Evolutionary conservation across 306 rosid genomes (phyloP), one percentile per base, ranked within the genome.

Genomic region (Prunus dulcis): DNA sequence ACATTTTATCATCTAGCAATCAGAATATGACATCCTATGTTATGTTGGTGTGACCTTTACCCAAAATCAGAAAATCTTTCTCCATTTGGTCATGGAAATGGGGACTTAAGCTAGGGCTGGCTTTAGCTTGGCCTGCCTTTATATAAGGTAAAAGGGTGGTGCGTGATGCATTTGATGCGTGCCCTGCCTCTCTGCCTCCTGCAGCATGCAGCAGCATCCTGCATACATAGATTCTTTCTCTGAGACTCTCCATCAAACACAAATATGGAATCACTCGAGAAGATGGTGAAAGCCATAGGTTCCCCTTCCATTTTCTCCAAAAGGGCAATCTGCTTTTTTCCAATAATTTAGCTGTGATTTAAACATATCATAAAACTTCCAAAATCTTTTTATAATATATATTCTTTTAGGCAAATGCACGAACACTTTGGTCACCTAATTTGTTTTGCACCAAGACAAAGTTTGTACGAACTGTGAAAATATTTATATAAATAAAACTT

Each of bases 241-340:
- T 64, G 14, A 30, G 68, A 30, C 61, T 38, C 61, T 34, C 17
- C 69, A 6, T 32, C 76, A 75, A 79, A 78, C 83, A 83, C 81
- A 71, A 80, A 82, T 32, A 84, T 68, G 79, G 79, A 76, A 79
- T 63, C 77, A 72, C 77, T 73, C 77, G 63, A 85, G 76, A 72
- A 72, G 56, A 57, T 38, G 64, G 68, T 82, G 83, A 78, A 82
- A 82, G 74, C 78, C 79, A 80, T 43, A 66, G 73, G 77, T 69
- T 80, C 74, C 76, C 86, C 30, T 65, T 84, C 82, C 73, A 62
- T 82, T 15, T 64, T 64, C 78, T 74, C 69, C 84, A 73, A 84
- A 88, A 84, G 85, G 79, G 80, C 71, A 81, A 74, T 53, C n/a
- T 71, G 78, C 79, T 84, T 87, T 83, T 85, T 83, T 77, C 34